Conservation (phyloP, 2,329 filamentous ascomycete species). For the Fusarium albosuccineum region DNA sequence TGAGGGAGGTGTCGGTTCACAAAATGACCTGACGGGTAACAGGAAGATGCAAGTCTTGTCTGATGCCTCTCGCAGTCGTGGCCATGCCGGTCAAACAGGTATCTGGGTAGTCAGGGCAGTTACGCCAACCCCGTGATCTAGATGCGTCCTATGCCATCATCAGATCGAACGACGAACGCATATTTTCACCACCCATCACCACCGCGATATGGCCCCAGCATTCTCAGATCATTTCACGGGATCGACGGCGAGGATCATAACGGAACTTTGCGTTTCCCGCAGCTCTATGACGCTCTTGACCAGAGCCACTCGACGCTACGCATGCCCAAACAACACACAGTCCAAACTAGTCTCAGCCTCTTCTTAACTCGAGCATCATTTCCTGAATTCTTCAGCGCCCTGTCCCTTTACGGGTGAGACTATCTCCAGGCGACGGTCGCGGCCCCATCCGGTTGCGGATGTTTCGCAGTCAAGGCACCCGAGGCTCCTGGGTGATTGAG, state of each 20-base stretch:
- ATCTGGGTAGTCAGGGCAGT: not conserved
- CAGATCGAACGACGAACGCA: not conserved
- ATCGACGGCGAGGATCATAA: slow-evolving; percentile 37
- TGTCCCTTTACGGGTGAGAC: slow-evolving; percentile 20
- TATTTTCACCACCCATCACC: slow-evolving; percentile 18
- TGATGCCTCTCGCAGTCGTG: slow-evolving; percentile 12
- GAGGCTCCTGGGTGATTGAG: not conserved
- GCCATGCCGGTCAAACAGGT: not conserved
- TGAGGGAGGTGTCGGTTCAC: not conserved
- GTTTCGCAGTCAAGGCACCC: not conserved
- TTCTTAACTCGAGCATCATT: slow-evolving; percentile 20
- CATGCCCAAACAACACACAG: slow-evolving; percentile 21
- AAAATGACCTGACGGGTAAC: not conserved
- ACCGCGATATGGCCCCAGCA: not conserved
- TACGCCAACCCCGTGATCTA: not conserved
- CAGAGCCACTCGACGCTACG: slow-evolving; percentile 20
- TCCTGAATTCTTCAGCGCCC: slow-evolving; percentile 10
- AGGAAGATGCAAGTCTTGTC: slow-evolving; percentile 5
- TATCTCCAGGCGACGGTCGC: slow-evolving; percentile 10
- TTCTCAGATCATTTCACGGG: slow-evolving; percentile 6
- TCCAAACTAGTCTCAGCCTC: slow-evolving; percentile 28
- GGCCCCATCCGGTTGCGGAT: slow-evolving; percentile 24
- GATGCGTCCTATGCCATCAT: slow-evolving; percentile 16
- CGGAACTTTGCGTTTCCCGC: slow-evolving; percentile 27
- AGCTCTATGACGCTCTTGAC: slow-evolving; percentile 31